Conservation (phyloP, 2,329 filamentous ascomycete species). For the Microcyclospora tardicrescens region DNA sequence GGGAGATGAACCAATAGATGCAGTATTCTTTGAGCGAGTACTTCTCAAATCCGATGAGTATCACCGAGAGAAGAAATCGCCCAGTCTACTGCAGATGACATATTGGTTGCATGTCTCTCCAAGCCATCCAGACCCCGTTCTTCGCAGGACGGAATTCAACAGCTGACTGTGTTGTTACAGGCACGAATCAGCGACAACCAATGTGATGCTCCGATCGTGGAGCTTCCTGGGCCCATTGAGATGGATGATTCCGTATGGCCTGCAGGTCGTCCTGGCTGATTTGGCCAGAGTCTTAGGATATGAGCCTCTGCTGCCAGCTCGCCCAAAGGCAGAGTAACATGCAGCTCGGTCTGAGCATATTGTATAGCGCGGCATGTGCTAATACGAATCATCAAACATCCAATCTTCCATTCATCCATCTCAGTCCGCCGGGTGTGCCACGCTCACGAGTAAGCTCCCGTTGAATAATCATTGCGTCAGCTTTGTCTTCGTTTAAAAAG, state of each 20-base stretch:
- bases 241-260: neutral
- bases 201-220: no score
- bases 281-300: no score
- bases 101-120: no score
- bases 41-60: neutral
- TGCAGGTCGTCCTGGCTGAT: no score
- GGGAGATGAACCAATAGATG: neutral
- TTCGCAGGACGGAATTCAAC: no score
- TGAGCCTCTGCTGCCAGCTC: no score
- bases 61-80: neutral
- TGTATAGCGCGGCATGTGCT: no score
- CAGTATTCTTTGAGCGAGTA: neutral
- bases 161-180: no score
- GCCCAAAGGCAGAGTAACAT: no score
- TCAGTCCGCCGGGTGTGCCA: constrained; percentile 9
- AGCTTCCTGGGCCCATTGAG: neutral
- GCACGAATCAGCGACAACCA: no score
- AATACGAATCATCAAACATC: constrained; percentile 7
- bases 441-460: constrained; percentile 13
- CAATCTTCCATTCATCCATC: constrained; percentile 13
- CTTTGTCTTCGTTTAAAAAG: constrained; percentile 10
- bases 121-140: no score
- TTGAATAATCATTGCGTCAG: constrained; percentile 12
- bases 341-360: no score
- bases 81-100: neutral